phyloP scores from a whole-genome alignment of 108 stramenopile species.

The Cyclotella kingstonii region DNA sequence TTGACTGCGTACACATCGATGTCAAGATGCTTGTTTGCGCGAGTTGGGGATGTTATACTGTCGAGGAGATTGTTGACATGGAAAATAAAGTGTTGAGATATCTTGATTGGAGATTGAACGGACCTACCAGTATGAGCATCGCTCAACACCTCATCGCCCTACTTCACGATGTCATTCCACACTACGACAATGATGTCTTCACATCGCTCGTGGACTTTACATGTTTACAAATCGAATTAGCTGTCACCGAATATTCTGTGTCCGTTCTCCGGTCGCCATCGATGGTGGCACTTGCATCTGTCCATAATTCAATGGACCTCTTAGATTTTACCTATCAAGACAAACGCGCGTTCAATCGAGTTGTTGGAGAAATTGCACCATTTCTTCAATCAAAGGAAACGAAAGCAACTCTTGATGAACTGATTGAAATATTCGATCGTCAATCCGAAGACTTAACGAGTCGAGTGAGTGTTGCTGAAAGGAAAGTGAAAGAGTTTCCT shows the following conservation, averaged over 20 bases:
- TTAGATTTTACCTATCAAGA: conserved; percentile 20
- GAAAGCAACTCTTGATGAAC: not conserved
- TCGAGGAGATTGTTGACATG: conserved; percentile 20
- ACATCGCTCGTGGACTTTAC: conserved; percentile 25
- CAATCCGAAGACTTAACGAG: conserved; percentile 15
- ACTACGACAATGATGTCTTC: not conserved
- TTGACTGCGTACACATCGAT: conserved; percentile 8
- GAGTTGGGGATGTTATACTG: conserved; percentile 19
- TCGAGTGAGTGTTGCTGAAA: too few species aligned
- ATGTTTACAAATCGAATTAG: conserved; percentile 24
- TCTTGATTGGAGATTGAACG: conserved; percentile 26
- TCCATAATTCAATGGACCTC: conserved; percentile 72
- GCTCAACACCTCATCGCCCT: conserved; percentile 26
- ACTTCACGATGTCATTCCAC: conserved; percentile 2
- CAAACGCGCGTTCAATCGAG: conserved; percentile 10
- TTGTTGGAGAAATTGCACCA: conserved; percentile 2
- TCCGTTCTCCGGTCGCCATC: conserved; percentile 16
- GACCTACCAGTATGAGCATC: conserved; percentile 11
- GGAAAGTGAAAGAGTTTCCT: too few species aligned
- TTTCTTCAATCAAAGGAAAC: not conserved
- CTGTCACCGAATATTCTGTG: conserved; percentile 17
- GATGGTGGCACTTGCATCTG: conserved; percentile 55
- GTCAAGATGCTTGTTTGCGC: conserved; percentile 7
- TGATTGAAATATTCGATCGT: conserved; percentile 25
- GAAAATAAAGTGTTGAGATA: conserved; percentile 16